These are phyloP conservation scores for Trichoderma sp. DNA, from an alignment of 2,329 filamentous ascomycete species.

Conservation along the genomic window DNA sequence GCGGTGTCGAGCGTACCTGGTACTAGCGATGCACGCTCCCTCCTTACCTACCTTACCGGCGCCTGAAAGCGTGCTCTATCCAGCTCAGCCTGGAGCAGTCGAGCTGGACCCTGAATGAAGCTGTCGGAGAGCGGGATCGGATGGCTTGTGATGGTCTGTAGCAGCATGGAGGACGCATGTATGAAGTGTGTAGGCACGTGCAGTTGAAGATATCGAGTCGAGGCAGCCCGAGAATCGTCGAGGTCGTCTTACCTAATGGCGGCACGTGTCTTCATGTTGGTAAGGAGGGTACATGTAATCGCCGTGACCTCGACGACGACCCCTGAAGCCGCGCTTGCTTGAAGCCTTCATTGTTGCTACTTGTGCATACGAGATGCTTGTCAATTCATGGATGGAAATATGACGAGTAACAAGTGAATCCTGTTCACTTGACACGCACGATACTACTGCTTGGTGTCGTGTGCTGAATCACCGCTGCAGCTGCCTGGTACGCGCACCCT, in stretches of 20 bases:
- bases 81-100: neutral
- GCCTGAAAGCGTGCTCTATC: neutral
- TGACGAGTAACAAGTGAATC: no score
- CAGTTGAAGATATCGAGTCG: constrained; percentile 9
- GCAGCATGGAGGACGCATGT: neutral
- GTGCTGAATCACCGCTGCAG: no score
- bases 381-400: no score
- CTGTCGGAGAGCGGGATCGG: neutral
- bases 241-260: neutral
- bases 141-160: neutral
- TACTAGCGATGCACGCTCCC: constrained; percentile 4
- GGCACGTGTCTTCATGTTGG: constrained; percentile 15
- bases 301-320: no score
- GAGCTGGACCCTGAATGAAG: neutral
- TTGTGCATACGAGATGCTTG: no score
- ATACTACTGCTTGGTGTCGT: no score
- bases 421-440: no score
- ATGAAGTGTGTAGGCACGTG: neutral
- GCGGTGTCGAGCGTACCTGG: neutral
- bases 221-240: no score
- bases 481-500: neutral
- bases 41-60: constrained; percentile 1
- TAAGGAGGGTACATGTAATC: no score
- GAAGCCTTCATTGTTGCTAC: no score
- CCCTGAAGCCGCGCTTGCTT: no score